Evolutionary conservation across 2,329 filamentous ascomycete species (phyloP), one percentile per base, ranked within the genome.

Genomic region (Fusarium foetens): DNA sequence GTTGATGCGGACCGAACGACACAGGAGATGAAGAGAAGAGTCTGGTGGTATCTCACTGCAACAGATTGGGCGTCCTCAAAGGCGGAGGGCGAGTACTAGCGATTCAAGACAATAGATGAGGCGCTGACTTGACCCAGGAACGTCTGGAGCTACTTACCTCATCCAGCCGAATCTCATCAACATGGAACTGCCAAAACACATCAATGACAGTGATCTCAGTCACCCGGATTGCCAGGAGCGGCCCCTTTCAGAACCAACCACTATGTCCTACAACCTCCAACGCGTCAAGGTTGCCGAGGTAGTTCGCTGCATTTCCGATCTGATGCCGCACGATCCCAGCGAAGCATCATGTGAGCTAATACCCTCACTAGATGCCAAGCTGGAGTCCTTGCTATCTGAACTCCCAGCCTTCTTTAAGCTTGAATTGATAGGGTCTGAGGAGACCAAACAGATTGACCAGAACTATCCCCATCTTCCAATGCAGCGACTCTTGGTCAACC

Each of bases 271-370:
- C 5, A 41, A 42, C 3, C 14, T 60, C 5, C 45, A 60, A 4
- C 58, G 58, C 8, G 4, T 53, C 12, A 60, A 53, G 8, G 25
- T 36, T 19, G 58, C 58, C 1, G 45, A 60, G 29, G n/a, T 60
- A 21, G 36, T 52, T 36, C 57, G 57, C 8, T 53, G 35, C n/a
- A 53, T 53, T 29, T 53, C 58, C 1, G 58, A 60, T 27, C 23
- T 42, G 4, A 53, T 35, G n/a, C 58, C 58, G 8, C 36, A 27
- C 6, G 36, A 42, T 29, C 58, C 36, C 14, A 8, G 23, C n/a
- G 36, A 60, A 27, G 58, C 58, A 35, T n/a, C 58, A n/a, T 53
- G 45, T 21, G 58, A 60, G 27, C 3, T 60, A n/a, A 53, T 42
- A 17, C 27, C 53, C 1, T 11, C 58, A 3, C 46, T 60, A 2